These are phyloP conservation scores for Penicillium canescens DNA, from an alignment of 495 filamentous ascomycete genomes.

Conservation along the genomic window DNA sequence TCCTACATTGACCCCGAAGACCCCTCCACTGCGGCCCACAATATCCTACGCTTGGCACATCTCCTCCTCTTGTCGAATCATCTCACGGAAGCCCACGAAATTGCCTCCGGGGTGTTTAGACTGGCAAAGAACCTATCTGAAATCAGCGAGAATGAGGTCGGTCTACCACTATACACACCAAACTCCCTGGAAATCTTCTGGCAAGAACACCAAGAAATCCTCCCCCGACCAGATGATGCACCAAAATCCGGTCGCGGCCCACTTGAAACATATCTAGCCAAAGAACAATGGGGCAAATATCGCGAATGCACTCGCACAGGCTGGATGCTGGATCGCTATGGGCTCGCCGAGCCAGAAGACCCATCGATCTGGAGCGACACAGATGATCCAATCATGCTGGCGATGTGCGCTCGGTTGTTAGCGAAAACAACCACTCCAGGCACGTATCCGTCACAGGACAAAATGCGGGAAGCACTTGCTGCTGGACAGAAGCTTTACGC, in stretches of 20 bases:
- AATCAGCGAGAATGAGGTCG: neutral
- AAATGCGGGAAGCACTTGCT: neutral
- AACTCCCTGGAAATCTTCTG: neutral
- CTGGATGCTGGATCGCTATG: neutral
- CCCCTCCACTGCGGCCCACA: neutral
- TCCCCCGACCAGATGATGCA: neutral
- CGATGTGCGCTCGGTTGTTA: neutral
- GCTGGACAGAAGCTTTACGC: neutral
- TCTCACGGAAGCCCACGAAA: neutral
- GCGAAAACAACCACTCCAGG: neutral
- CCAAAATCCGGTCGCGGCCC: neutral
- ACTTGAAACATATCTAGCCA: neutral
- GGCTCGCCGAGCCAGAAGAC: neutral
- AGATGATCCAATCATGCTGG: neutral
- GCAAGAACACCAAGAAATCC: neutral
- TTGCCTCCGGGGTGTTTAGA: neutral
- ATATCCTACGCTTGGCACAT: neutral
- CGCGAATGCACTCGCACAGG: conserved; percentile 4
- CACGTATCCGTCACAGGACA: neutral
- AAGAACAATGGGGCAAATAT: neutral
- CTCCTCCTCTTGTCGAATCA: neutral
- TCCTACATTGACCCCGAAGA: neutral
- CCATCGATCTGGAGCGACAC: neutral
- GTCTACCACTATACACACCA: neutral
- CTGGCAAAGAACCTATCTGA: neutral